phyloP scores from a whole-genome alignment of 208 protist species.

The Phytomonas sp. region DNA sequence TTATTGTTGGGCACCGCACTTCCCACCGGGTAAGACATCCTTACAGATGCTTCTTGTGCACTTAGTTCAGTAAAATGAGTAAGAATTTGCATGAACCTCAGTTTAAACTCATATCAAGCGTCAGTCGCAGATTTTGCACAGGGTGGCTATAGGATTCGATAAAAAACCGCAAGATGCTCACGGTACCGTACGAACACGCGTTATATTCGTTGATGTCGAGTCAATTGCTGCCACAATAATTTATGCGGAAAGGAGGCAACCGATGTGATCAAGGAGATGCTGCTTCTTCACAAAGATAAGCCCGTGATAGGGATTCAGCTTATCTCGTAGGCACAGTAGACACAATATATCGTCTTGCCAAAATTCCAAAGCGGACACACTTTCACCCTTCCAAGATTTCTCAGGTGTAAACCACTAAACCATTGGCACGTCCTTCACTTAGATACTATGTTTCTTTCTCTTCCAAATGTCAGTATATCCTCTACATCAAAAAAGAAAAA shows the following conservation, averaged over 20 bases:
- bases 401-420: constrained; percentile 66
- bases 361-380: no score
- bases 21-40: not conserved
- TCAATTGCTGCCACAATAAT: not conserved
- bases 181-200: not conserved
- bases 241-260: not conserved
- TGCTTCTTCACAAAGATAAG: no score
- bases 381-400: not conserved
- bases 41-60: not conserved
- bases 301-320: no score
- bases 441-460: constrained; percentile 80
- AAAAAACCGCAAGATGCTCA: not conserved
- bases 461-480: constrained; percentile 67
- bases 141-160: not conserved
- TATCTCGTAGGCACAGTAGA: no score
- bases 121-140: not conserved
- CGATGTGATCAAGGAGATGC: no score
- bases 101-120: not conserved
- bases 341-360: no score
- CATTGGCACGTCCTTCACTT: constrained; percentile 71
- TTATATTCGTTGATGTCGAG: not conserved
- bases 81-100: not conserved
- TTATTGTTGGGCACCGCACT: not conserved
- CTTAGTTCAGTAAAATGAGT: not conserved
- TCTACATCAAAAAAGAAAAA: constrained; percentile 50